Percentiles rank a stretch among this genome's conserved stretches.
phyloP scores from a whole-genome alignment of 805 yeast species.

The Ogataea ramenticola region DNA sequence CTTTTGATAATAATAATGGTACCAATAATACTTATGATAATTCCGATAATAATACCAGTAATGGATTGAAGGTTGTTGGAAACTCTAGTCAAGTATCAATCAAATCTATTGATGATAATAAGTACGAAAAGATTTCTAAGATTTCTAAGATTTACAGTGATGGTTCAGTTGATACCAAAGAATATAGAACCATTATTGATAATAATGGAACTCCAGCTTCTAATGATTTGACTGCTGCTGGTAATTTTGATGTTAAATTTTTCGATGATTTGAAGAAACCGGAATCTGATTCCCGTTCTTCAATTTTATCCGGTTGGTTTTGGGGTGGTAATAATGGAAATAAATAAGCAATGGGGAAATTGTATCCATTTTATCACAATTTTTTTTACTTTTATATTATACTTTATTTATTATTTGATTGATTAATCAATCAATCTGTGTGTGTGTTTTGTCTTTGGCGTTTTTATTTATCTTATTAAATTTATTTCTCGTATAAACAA shows the following conservation, averaged over 20 bases:
- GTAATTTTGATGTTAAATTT: not conserved
- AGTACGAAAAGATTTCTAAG: slow-evolving; percentile 32
- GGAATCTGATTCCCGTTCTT: not conserved
- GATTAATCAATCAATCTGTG: no score
- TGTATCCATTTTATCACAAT: no score
- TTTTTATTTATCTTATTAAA: no score
- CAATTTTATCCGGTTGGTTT: slow-evolving; percentile 20
- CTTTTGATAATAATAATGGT: not conserved
- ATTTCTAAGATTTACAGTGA: slow-evolving; percentile 32
- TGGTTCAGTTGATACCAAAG: slow-evolving; percentile 33
- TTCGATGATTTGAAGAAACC: not conserved
- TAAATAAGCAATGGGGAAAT: no score
- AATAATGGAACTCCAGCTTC: slow-evolving; percentile 19
- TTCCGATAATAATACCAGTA: slow-evolving; percentile 10
- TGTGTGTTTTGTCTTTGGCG: no score
- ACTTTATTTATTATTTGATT: no score
- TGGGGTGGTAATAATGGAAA: slow-evolving; percentile 14
- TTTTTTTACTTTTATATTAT: no score
- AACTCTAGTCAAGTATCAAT: slow-evolving; percentile 29
- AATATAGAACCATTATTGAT: slow-evolving; percentile 31
- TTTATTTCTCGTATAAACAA: no score
- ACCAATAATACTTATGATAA: slow-evolving; percentile 6
- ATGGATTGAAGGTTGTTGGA: slow-evolving; percentile 25
- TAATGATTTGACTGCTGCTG: not conserved
- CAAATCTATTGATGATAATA: slow-evolving; percentile 34